phyloP scores from a whole-genome alignment of 1,284 basidiomycete species.

The Austroboletus niveus region DNA sequence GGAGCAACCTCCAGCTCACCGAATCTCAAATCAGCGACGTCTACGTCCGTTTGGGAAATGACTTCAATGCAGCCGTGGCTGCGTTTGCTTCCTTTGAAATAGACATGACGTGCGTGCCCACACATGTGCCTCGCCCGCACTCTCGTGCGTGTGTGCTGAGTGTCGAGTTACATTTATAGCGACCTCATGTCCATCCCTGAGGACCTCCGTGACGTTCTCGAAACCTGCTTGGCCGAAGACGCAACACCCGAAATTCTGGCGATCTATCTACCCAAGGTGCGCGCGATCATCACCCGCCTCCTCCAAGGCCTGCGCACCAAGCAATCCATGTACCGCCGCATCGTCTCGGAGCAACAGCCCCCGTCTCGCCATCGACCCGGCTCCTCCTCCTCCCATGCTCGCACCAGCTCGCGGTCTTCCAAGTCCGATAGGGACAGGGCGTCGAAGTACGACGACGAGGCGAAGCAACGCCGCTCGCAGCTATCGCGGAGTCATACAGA shows the following conservation, averaged over 20 bases:
- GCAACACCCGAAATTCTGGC: constrained; percentile 86
- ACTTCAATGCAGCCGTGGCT: constrained; percentile 91
- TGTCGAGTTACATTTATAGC: constrained; percentile 41
- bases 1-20: constrained; percentile 75
- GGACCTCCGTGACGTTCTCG: constrained; percentile 85
- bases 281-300: constrained; percentile 90
- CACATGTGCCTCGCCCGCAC: constrained; percentile 9
- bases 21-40: constrained; percentile 93
- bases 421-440: constrained; percentile 34
- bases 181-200: constrained; percentile 89
- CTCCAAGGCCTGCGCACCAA: constrained; percentile 90
- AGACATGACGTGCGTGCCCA: constrained; percentile 78
- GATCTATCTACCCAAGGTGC: constrained; percentile 86
- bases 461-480: constrained; percentile 43
- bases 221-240: constrained; percentile 88
- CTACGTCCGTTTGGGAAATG: constrained; percentile 95
- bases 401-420: constrained; percentile 52
- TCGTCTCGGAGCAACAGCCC: constrained; percentile 57
- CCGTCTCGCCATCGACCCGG: constrained; percentile 45
- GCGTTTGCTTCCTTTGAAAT: constrained; percentile 88
- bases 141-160: constrained; percentile 11
- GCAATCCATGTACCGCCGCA: constrained; percentile 76
- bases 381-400: constrained; percentile 41
- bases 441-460: constrained; percentile 39
- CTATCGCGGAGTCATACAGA: constrained; percentile 36